Percentiles rank a stretch among this genome's conserved stretches.
These are phyloP conservation scores for Boletus reticulatus DNA, from an alignment of 768 basidiomycete genomes.

Conservation along the genomic window DNA sequence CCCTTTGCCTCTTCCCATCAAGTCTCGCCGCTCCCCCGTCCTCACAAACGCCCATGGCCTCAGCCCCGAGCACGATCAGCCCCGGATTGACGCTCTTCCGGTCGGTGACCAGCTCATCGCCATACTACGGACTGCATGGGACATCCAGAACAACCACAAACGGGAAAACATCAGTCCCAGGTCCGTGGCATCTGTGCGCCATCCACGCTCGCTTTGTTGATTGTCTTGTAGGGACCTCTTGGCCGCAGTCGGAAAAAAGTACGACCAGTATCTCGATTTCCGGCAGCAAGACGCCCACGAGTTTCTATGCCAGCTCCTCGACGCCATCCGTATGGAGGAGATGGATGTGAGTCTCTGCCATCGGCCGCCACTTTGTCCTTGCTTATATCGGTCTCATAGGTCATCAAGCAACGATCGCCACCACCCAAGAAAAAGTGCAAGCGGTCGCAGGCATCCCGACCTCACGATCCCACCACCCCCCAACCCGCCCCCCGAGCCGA, in stretches of 20 bases:
- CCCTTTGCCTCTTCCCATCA: slow-evolving; percentile 36
- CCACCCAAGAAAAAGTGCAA: slow-evolving; percentile 39
- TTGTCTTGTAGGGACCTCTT: slow-evolving; percentile 52
- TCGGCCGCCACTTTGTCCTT: not conserved
- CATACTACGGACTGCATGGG: slow-evolving; percentile 63
- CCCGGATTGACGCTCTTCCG: slow-evolving; percentile 60
- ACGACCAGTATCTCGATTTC: slow-evolving; percentile 94
- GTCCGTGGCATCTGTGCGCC: slow-evolving; percentile 39
- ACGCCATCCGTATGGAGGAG: slow-evolving; percentile 95
- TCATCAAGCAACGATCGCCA: slow-evolving; percentile 69
- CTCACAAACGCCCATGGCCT: slow-evolving; percentile 60
- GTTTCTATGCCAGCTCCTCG: slow-evolving; percentile 83
- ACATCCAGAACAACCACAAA: slow-evolving; percentile 48
- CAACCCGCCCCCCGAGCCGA: not conserved
- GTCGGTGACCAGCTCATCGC: slow-evolving; percentile 67
- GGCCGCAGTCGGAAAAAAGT: slow-evolving; percentile 70
- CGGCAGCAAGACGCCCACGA: slow-evolving; percentile 97
- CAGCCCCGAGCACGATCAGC: slow-evolving; percentile 49
- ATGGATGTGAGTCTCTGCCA: slow-evolving; percentile 57
- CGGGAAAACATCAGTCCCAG: slow-evolving; percentile 62
- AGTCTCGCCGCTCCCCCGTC: slow-evolving; percentile 57
- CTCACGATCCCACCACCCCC: not conserved
- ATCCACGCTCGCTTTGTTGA: not conserved
- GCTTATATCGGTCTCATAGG: slow-evolving; percentile 38
- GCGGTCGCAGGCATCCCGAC: slow-evolving; percentile 9